Conservation (phyloP, 768 basidiomycete species). For the Fomitopsis pulvina region DNA sequence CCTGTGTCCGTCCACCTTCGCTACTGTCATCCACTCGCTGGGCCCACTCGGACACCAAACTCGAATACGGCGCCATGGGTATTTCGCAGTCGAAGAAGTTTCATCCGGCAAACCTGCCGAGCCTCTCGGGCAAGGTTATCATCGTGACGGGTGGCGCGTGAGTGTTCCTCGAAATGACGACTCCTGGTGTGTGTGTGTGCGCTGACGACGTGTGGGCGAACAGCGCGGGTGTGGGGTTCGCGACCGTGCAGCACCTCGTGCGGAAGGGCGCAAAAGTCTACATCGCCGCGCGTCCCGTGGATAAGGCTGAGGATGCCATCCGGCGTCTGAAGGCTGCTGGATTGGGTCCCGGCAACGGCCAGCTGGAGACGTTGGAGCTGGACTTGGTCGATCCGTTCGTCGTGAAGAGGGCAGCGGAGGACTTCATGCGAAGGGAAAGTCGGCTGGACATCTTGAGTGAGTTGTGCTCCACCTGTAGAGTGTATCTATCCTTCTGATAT, state of each 20-base stretch:
- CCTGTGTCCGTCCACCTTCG: background rate
- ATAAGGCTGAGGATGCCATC: constrained; percentile 42
- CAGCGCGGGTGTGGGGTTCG: constrained; percentile 46
- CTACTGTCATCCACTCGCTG: background rate
- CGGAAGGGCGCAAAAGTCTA: constrained; percentile 53
- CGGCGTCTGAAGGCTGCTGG: constrained; percentile 37
- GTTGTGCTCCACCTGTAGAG: constrained; percentile 11
- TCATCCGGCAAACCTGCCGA: constrained; percentile 35
- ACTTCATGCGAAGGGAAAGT: constrained; percentile 41
- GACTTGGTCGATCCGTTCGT: constrained; percentile 43
- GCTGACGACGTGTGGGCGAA: background rate
- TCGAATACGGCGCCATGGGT: constrained; percentile 6
- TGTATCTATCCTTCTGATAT: background rate
- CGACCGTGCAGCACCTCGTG: constrained; percentile 45
- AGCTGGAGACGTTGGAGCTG: constrained; percentile 43
- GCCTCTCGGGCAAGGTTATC: constrained; percentile 43
- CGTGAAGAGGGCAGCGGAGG: constrained; percentile 42
- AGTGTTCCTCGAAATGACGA: constrained; percentile 13
- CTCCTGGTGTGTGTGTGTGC: background rate
- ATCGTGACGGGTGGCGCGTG: constrained; percentile 57
- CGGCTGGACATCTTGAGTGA: constrained; percentile 50
- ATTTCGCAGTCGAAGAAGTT: constrained; percentile 17
- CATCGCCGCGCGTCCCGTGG: constrained; percentile 44
- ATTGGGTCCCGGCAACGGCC: constrained; percentile 36
- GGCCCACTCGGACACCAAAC: background rate